A percentile compares a stretch with the other conserved stretches of the same genome.
These are phyloP conservation scores for Penicillium tannophilum DNA, from an alignment of 495 filamentous ascomycete species.

Conservation along the genomic window DNA sequence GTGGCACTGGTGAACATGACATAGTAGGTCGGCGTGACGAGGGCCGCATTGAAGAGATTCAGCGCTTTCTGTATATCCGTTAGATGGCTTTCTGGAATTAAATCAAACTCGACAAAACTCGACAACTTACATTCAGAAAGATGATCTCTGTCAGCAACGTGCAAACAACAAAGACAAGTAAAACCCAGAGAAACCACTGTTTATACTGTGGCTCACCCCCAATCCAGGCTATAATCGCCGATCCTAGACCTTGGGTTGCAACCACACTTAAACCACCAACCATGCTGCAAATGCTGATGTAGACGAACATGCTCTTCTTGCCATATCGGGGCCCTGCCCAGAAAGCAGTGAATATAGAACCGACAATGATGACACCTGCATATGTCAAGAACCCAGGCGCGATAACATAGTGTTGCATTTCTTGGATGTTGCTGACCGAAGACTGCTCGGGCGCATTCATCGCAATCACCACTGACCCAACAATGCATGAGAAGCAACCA, in stretches of 20 bases:
- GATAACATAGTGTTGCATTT: constrained; percentile 89
- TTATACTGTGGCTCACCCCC: constrained; percentile 86
- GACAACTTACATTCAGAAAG: constrained; percentile 80
- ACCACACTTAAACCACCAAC: constrained; percentile 95
- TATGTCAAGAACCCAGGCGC: constrained; percentile 85
- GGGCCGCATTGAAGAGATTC: constrained; percentile 94
- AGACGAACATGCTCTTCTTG: constrained; percentile 96
- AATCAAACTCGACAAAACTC: background rate
- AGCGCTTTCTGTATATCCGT: constrained; percentile 83
- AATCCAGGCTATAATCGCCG: constrained; percentile 86
- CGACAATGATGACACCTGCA: constrained; percentile 79
- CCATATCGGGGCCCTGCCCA: constrained; percentile 91
- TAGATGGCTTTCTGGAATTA: constrained; percentile 15
- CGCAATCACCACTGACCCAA: constrained; percentile 90
- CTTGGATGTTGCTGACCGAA: constrained; percentile 84
- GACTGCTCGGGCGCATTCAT: constrained; percentile 89
- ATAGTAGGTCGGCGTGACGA: constrained; percentile 98
- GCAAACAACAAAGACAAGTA: constrained; percentile 85
- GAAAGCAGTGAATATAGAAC: constrained; percentile 68
- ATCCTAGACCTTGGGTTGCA: constrained; percentile 88
- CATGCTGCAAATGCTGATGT: constrained; percentile 92
- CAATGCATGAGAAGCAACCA: constrained; percentile 91
- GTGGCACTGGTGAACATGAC: constrained; percentile 96
- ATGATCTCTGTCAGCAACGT: constrained; percentile 93
- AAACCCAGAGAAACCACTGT: constrained; percentile 93